Evolutionary conservation across 208 protist species (phyloP).

Genomic region (Tritrichomonas musculus): DNA sequence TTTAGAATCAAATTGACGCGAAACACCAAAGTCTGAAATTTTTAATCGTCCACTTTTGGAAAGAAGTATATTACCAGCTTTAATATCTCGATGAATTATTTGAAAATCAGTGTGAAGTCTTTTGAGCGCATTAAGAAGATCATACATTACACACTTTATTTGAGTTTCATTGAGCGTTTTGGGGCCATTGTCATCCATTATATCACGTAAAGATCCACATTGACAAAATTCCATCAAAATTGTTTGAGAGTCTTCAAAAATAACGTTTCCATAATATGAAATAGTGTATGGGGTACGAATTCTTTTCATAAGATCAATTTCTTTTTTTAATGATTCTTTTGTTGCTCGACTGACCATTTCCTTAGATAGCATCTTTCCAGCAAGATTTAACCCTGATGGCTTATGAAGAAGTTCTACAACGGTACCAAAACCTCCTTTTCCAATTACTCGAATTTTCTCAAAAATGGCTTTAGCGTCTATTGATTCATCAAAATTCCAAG

Average conservation of each 20-base stretch:
- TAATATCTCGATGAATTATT: slow-evolving; percentile 79
- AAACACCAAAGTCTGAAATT: slow-evolving; percentile 51
- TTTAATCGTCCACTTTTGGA: slow-evolving; percentile 25
- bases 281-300: not conserved
- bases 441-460: not conserved
- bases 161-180: not conserved
- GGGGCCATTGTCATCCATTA: not conserved
- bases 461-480: not conserved
- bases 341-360: not conserved
- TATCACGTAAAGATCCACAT: not conserved
- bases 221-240: slow-evolving; percentile 16
- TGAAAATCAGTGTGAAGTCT: not conserved
- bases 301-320: not conserved
- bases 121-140: not conserved
- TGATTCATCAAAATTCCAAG: not conserved
- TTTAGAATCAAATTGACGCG: not conserved
- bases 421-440: not conserved
- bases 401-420: not conserved
- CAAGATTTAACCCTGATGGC: not conserved
- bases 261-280: not conserved
- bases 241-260: not conserved
- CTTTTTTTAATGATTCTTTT: not conserved
- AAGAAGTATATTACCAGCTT: slow-evolving; percentile 51
- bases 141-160: not conserved
- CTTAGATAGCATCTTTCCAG: not conserved